Evolutionary conservation across 2,329 filamentous ascomycete species (phyloP).

Genomic region (Albophoma yamanashiensis): DNA sequence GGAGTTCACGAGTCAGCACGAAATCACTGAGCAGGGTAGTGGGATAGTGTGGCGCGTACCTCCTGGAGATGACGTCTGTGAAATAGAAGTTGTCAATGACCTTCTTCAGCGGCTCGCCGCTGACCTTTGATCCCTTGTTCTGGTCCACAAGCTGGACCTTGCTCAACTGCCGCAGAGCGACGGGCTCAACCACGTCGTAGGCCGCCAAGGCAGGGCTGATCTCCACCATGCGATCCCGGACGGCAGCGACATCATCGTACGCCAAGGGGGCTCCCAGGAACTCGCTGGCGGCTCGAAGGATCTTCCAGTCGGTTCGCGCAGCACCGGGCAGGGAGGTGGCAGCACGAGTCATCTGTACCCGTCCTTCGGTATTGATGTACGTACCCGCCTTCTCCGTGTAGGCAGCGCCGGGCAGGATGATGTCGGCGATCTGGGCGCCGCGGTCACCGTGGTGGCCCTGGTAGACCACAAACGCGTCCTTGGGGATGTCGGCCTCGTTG

Average conservation of each 20-base stretch:
- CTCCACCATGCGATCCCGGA: slow-evolving; percentile 90
- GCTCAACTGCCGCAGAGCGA: slow-evolving; percentile 62
- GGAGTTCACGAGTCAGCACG: slow-evolving; percentile 11
- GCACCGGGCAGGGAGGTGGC: slow-evolving; percentile 84
- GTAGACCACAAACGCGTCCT: slow-evolving; percentile 93
- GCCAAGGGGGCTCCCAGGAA: slow-evolving; percentile 80
- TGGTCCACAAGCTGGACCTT: slow-evolving; percentile 94
- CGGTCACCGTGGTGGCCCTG: slow-evolving; percentile 96
- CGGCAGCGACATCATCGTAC: slow-evolving; percentile 82
- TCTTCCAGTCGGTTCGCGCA: slow-evolving; percentile 96
- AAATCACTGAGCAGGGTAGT: slow-evolving; percentile 2
- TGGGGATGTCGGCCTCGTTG: slow-evolving; percentile 74
- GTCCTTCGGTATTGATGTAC: slow-evolving; percentile 96
- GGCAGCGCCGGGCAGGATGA: slow-evolving; percentile 85
- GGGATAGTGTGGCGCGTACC: slow-evolving; percentile 43
- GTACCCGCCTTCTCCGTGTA: slow-evolving; percentile 97
- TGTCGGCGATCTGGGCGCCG: slow-evolving; percentile 84
- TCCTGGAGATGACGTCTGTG: slow-evolving; percentile 93
- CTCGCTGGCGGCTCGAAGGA: slow-evolving; percentile 84
- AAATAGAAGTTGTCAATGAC: slow-evolving; percentile 96
- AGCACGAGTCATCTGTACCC: slow-evolving; percentile 85
- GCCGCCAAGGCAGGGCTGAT: slow-evolving; percentile 82
- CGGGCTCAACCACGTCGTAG: slow-evolving; percentile 85
- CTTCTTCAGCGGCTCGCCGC: slow-evolving; percentile 65
- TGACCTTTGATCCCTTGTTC: slow-evolving; percentile 78